These are phyloP conservation scores for Sextonia rubra DNA, from an alignment of 164 flowering plant genomes.

Conservation along the genomic window DNA sequence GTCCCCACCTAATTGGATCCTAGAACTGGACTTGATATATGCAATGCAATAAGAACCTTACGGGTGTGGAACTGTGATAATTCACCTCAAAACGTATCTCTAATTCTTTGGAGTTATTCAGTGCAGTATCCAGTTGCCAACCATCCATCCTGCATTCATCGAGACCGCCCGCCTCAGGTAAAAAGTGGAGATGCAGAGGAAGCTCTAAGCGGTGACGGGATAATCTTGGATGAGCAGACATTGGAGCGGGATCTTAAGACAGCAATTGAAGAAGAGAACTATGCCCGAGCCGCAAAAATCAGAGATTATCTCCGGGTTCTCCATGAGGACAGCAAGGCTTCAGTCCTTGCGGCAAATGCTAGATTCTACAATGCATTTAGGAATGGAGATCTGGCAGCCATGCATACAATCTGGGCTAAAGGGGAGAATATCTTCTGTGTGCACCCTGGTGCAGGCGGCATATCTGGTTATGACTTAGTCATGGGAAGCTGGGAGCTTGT, in stretches of 20 bases:
- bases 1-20: not conserved
- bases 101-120: constrained; percentile 19
- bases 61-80: not conserved
- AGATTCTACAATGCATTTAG: constrained; percentile 75
- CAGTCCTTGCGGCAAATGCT: constrained; percentile 70
- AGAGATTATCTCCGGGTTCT: constrained; percentile 68
- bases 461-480: constrained; percentile 66
- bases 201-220: constrained; percentile 42
- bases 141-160: constrained; percentile 17
- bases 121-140: constrained; percentile 33
- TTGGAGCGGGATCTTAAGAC: constrained; percentile 57
- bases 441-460: constrained; percentile 32
- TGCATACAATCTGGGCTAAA: constrained; percentile 66
- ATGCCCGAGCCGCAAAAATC: constrained; percentile 73
- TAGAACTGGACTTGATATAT: not conserved
- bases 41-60: not conserved
- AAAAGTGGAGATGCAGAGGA: constrained; percentile 56
- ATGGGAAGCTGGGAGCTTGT: constrained; percentile 94
- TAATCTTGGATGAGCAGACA: constrained; percentile 51
- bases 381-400: constrained; percentile 42
- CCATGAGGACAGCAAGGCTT: constrained; percentile 67
- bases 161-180: constrained; percentile 33
- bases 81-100: not conserved
- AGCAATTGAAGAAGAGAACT: constrained; percentile 81
- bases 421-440: constrained; percentile 54